phyloP scores from a whole-genome alignment of 768 basidiomycete species.

The Lepiota subincarnata region DNA sequence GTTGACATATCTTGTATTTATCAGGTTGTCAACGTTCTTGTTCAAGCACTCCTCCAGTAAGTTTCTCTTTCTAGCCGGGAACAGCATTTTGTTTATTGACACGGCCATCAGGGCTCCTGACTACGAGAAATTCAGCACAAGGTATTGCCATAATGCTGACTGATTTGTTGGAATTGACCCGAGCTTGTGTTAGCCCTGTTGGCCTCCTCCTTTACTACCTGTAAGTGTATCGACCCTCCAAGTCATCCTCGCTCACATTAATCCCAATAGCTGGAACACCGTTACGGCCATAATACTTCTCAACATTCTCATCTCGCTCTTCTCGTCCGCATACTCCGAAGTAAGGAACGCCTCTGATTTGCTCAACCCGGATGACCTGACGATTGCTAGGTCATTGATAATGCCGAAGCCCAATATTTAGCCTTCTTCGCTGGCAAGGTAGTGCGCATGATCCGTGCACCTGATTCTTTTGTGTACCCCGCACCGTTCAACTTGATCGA shows the following conservation, averaged over 20 bases:
- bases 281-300: conserved; percentile 79
- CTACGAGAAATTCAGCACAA: conserved; percentile 51
- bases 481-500: conserved; percentile 93
- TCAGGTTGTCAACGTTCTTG: conserved; percentile 65
- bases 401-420: conserved; percentile 88
- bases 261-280: conserved; percentile 65
- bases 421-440: conserved; percentile 90
- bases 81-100: not conserved
- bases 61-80: conserved; percentile 17
- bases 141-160: conserved; percentile 28
- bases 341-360: conserved; percentile 35
- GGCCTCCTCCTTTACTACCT: conserved; percentile 77
- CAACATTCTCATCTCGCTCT: conserved; percentile 94
- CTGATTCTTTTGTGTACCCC: conserved; percentile 83
- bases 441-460: conserved; percentile 78
- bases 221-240: conserved; percentile 34
- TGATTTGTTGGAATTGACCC: conserved; percentile 1
- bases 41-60: conserved; percentile 82
- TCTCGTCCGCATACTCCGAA: conserved; percentile 88
- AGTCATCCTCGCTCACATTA: not conserved
- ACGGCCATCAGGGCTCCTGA: conserved; percentile 50
- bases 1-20: not conserved
- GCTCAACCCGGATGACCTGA: not conserved
- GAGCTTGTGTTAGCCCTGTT: conserved; percentile 33
- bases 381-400: conserved; percentile 57